Percentiles rank a stretch among this genome's conserved stretches.
Evolutionary conservation across 73 alveolate species (phyloP).

Genomic region (Paramecium octaurelia): DNA sequence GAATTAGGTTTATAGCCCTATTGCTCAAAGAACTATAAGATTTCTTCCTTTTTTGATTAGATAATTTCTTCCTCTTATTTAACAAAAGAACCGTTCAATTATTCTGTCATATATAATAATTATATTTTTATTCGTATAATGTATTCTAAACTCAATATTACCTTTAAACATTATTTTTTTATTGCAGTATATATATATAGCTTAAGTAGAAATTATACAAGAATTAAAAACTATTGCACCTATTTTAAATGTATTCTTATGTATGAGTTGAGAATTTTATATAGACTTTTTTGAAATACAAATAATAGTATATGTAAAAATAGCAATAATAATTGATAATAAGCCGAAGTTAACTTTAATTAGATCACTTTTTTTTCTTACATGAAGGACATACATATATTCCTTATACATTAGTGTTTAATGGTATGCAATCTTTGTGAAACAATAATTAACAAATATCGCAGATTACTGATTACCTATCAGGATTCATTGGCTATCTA

Average conservation of each 20-base stretch:
- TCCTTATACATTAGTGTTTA: neutral
- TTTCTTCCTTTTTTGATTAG: neutral
- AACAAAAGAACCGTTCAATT: neutral
- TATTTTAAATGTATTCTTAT: no score
- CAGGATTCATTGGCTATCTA: constrained; percentile 85
- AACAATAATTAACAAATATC: constrained; percentile 81
- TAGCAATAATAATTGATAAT: neutral
- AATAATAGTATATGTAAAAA: no score
- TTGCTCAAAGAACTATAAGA: neutral
- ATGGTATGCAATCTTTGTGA: constrained; percentile 83
- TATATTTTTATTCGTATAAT: neutral
- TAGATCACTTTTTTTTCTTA: neutral
- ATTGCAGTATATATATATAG: no score
- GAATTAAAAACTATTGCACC: no score
- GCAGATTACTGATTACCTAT: constrained; percentile 75
- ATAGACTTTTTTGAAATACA: no score
- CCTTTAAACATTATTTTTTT: no score
- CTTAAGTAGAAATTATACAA: no score
- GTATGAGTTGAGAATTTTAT: no score
- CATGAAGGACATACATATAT: neutral
- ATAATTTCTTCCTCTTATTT: neutral
- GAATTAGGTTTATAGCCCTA: neutral
- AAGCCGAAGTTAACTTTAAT: neutral
- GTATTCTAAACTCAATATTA: no score
- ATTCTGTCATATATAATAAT: neutral